Conservation (phyloP, 169 alveolate genomes). For the Prorocentrum cordatum region DNA sequence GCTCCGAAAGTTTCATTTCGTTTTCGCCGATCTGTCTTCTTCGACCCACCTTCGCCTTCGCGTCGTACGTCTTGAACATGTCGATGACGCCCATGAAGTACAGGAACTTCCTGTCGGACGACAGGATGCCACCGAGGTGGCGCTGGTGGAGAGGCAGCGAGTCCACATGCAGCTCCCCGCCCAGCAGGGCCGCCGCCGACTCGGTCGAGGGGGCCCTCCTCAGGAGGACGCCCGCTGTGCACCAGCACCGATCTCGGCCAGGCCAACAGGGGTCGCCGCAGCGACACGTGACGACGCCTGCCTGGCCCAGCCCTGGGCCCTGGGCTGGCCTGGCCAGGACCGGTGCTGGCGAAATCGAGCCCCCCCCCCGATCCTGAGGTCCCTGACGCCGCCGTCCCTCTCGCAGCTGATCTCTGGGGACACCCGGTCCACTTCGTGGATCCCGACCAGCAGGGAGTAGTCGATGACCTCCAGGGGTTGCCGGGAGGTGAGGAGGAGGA, state of each 20-base stretch:
- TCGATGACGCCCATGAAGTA: slow-evolving; percentile 73
- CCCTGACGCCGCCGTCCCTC: too few relatives aligned
- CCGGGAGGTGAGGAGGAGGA: too few relatives aligned
- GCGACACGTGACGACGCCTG: background rate
- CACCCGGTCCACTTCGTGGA: slow-evolving; percentile 73
- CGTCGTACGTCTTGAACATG: slow-evolving; percentile 62
- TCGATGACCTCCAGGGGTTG: slow-evolving; percentile 81
- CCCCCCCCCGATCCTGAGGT: too few relatives aligned
- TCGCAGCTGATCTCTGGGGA: background rate
- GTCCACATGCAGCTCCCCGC: background rate
- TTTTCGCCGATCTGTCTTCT: too few relatives aligned
- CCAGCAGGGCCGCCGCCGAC: background rate
- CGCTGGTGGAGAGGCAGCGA: background rate
- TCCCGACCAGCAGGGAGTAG: slow-evolving; percentile 84
- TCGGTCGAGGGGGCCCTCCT: background rate
- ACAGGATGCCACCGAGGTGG: slow-evolving; percentile 69
- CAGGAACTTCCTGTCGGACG: slow-evolving; percentile 38
- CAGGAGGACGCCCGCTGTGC: background rate
- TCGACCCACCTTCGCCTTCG: slow-evolving; percentile 44
- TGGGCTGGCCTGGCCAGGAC: too few relatives aligned
- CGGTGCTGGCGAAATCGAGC: too few relatives aligned
- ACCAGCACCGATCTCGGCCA: background rate
- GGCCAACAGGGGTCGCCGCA: background rate
- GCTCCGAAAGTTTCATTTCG: too few relatives aligned
- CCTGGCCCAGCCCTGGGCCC: too few relatives aligned